Base-by-base conservation (phyloP, 805 yeast genomes). In the Ogataea philodendri region DNA sequence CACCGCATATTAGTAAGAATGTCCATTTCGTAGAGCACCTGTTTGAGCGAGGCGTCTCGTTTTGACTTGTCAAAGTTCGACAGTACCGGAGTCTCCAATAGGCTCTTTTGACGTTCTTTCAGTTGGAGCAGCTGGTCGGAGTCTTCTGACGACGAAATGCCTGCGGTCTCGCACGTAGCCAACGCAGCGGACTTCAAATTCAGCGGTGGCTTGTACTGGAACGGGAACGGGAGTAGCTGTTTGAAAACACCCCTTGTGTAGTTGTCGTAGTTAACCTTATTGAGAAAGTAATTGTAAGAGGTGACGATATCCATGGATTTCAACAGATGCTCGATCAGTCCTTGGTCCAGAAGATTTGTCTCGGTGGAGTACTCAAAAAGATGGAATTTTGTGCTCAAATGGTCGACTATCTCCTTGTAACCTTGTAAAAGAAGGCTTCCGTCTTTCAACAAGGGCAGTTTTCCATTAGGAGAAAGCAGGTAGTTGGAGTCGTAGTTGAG, bases 181-280 rank as follows among this genome's bases (percentile, higher is more conserved):
- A 52, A 32, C 1, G 70, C 70, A 5, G 38, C 34, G 0, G 50
- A 30, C 46, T 67, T 67, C 38, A 66, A 65, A 26, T 59, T 62
- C 23, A 76, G 44, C 1, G 89, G 88, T 15, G 81, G 76, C 42
- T 74, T 74, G 53, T 81, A 82, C 72, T 81, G 84, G 73, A 81
- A 70, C 7, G 89, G 90, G 61, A 82, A 83, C 5, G 84, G 81
- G 13, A 81, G 57, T 37, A 74, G 69, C 4, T 62, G 47, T 27
- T 67, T 62, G 52, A 80, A 80, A 11, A 71, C 48, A 15, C 71
- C 70, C 42, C 85, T 66, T 4, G 87, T 74, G 46, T 69, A 78
- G 9, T 63, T 54, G 40, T 76, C 82, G 55, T 81, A 83, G 54
- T 83, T 82, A 11, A 56, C 59, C 17, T 69, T 66, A 48, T 78